Evolutionary conservation across 352 stramenopile genomes (phyloP).

Genomic region (Phytopythium litorale): DNA sequence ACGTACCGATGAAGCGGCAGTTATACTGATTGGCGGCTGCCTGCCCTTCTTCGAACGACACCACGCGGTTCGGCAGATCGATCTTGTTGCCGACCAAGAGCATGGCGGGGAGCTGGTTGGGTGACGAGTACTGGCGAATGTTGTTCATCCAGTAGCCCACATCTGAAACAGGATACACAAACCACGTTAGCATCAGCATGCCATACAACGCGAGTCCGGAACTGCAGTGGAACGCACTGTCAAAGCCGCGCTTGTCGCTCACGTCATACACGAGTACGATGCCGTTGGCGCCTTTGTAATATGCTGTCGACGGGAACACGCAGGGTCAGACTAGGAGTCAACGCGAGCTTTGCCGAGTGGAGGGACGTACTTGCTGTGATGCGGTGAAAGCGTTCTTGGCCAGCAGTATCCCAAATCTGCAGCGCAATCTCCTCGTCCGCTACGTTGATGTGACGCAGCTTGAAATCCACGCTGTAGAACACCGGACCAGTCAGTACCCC

Average conservation of each 20-base stretch:
- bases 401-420: slow-evolving; percentile 95
- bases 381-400: slow-evolving; percentile 92
- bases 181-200: slow-evolving; percentile 11
- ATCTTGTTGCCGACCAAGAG: slow-evolving; percentile 92
- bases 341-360: not conserved
- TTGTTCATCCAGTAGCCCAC: slow-evolving; percentile 97
- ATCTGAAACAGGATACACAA: slow-evolving; percentile 31
- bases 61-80: slow-evolving; percentile 83
- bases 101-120: slow-evolving; percentile 72
- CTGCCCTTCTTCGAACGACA: slow-evolving; percentile 75
- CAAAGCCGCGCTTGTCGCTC: slow-evolving; percentile 88
- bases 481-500: slow-evolving; percentile 4
- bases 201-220: not conserved
- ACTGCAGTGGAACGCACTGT: slow-evolving; percentile 62
- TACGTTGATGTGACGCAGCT: slow-evolving; percentile 84
- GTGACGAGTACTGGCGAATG: slow-evolving; percentile 86
- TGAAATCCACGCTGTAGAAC: slow-evolving; percentile 88
- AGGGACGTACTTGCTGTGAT: slow-evolving; percentile 87
- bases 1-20: slow-evolving; percentile 83
- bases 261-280: slow-evolving; percentile 95
- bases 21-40: slow-evolving; percentile 79
- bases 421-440: slow-evolving; percentile 85
- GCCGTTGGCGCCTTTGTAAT: slow-evolving; percentile 93
- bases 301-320: slow-evolving; percentile 44
- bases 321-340: not conserved